Conservation (phyloP, 306 rosid genomes). For the Arachis stenosperma region DNA sequence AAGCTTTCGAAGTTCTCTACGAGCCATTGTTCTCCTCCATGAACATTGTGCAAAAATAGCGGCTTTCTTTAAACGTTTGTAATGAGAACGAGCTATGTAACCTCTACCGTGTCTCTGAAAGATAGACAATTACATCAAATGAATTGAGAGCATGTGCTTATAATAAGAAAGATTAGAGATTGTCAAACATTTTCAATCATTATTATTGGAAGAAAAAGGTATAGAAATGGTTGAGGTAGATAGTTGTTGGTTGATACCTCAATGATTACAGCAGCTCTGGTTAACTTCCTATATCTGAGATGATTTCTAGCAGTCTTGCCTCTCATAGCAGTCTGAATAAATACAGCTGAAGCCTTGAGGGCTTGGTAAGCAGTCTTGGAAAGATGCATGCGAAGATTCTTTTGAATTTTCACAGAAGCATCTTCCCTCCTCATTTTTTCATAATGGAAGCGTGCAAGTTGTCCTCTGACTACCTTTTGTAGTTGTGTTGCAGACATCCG, state of each 20-base stretch:
- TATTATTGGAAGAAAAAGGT: neutral
- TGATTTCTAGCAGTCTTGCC: slow-evolving; percentile 79
- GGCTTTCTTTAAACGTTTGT: slow-evolving; percentile 55
- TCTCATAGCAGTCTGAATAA: slow-evolving; percentile 69
- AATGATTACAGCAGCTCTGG: slow-evolving; percentile 63
- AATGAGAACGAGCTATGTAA: slow-evolving; percentile 43
- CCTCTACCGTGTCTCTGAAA: slow-evolving; percentile 64
- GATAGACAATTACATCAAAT: slow-evolving; percentile 15
- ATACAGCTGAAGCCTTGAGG: slow-evolving; percentile 56
- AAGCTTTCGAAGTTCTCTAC: slow-evolving; percentile 68
- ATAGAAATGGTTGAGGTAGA: slow-evolving; percentile 2
- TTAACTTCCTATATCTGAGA: slow-evolving; percentile 61
- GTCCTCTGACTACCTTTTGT: slow-evolving; percentile 72
- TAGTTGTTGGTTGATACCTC: slow-evolving; percentile 57
- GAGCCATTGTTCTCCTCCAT: slow-evolving; percentile 72
- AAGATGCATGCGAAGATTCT: slow-evolving; percentile 57
- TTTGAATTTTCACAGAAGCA: slow-evolving; percentile 83
- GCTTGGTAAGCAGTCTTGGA: slow-evolving; percentile 52
- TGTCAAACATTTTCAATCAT: slow-evolving; percentile 10
- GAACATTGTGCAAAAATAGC: slow-evolving; percentile 64
- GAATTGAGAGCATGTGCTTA: slow-evolving; percentile 10
- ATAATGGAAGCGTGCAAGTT: slow-evolving; percentile 62
- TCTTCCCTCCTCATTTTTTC: slow-evolving; percentile 75
- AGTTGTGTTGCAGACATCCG: slow-evolving; percentile 61
- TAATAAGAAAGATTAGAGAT: slow-evolving; percentile 7